Base-by-base conservation (phyloP, 208 protist genomes). In the Strigomonas culicis region DNA sequence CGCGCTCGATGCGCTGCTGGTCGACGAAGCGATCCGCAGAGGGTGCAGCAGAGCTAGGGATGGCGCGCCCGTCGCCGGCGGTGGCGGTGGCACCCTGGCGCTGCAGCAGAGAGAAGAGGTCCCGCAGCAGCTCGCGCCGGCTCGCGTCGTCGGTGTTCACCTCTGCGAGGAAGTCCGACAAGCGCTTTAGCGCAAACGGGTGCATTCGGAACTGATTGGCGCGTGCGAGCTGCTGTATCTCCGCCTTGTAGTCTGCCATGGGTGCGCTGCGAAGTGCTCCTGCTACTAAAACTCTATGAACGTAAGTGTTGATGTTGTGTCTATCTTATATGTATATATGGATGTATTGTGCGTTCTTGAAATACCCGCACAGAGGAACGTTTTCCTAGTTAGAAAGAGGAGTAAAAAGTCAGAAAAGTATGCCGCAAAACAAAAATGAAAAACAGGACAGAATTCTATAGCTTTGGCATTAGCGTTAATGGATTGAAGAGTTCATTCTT, bases 141-240 rank as follows among this genome's bases (percentile, higher is more conserved):
- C 70, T 61, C 36, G 78, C 74, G 31, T 71, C 66, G 47, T 77
- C 74, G 13, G 58, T 62, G n/a, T 66, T 70, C 15, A 79, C 59
- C 31, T 70, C 77, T 50, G 47, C 66, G 19, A 93, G 34, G 64
- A 87, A 88, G 27, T 85, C 75, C 11, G 74, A 77, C 19, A 93
- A 68, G 0, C 79, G 66, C 41, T 84, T 82, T 19, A 95, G 58
- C 0, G 89, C 89, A n/a, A 77, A 75, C 1, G 89, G 89, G 63
- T 93, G 83, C 47, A 95, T 61, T 15, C 80, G 68, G 56, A 87
- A 95, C 68, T 93, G 81, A 66, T 89, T 75, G 11, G 80, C 84
- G 34, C 80, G 60, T 8, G 89, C 89, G 28, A 89, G 75, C 24
- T 68, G 41, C 59, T 83, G 79, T 64, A 95, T 88, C n/a, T 88